Evolutionary conservation across 768 basidiomycete genomes (phyloP), one percentile per base, ranked within the genome.

Genomic region (Infundibulicybe gibba): DNA sequence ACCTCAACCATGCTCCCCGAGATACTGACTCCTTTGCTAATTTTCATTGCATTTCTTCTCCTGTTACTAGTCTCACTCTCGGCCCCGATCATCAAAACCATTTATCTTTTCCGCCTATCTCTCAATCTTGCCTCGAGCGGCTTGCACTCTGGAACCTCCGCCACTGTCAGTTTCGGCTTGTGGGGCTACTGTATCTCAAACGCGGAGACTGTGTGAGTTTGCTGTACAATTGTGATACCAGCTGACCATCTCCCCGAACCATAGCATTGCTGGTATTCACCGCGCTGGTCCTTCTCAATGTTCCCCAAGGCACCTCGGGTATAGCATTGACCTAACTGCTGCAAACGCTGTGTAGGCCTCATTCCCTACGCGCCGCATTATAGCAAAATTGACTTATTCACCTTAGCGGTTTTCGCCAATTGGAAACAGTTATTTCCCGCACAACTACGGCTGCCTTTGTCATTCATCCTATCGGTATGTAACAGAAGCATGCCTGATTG

Each of bases 51-150:
- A 4, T 85, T 81, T 57, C 51, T 86, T 32, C 70, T 86, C 30
- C 66, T 86, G 25, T 72, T 87, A 42, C 70, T 86, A 12, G 78
- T 80, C 32, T 77, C 80, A 17, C 70, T 85, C 43, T 84, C 82
- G 6, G 72, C 74, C 15, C 83, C 83, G 13, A 76, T 84, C 59
- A 76, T 79, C 68, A 53, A 68, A 57, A 58, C 66, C 49, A 76
- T 86, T 41, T 80, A 71, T 63, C 69, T 84, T 42, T 79, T 85
- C 57, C 64, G 68, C 34, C 67, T 84, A 42, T 54, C 68, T 19
- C 68, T 69, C 13, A 55, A 67, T 31, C 57, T 63, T 40, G 51
- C 54, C 10, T 61, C 67, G 11, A 55, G 61, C 43, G 52, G 72
- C 42, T 49, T 74, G 38, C 50, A 60, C 48, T 58, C 66, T 42